Conservation (phyloP, 768 basidiomycete species). For the Russula lepida region DNA sequence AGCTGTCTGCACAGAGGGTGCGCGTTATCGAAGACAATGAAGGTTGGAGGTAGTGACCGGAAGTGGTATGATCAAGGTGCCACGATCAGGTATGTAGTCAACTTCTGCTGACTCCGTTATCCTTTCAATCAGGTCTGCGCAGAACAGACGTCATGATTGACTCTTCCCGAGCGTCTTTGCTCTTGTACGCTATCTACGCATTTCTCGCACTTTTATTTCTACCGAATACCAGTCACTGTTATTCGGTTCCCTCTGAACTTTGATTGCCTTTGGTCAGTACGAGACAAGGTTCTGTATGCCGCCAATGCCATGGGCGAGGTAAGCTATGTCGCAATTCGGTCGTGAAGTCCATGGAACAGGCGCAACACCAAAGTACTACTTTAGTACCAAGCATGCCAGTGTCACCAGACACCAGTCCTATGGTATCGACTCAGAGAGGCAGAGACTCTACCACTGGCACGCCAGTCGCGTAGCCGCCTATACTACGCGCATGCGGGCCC, state of each 20-base stretch:
- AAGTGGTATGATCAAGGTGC: too few relatives aligned
- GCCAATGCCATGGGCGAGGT: too few relatives aligned
- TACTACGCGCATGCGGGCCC: background rate
- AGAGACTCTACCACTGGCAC: background rate
- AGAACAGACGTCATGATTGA: slow-evolving; percentile 49
- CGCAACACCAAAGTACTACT: too few relatives aligned
- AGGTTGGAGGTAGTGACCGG: too few relatives aligned
- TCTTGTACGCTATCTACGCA: background rate
- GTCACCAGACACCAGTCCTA: too few relatives aligned
- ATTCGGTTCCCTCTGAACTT: background rate
- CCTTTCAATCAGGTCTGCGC: slow-evolving; percentile 46
- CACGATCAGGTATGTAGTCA: slow-evolving; percentile 42
- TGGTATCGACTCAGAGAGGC: too few relatives aligned
- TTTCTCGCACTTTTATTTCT: background rate
- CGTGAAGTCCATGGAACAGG: too few relatives aligned
- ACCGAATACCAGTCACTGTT: background rate
- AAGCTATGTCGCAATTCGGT: too few relatives aligned
- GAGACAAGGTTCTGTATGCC: background rate
- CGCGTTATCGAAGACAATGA: too few relatives aligned
- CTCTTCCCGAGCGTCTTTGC: background rate
- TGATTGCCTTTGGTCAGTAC: background rate
- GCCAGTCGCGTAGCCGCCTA: background rate
- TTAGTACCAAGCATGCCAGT: too few relatives aligned
- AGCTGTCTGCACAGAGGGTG: too few relatives aligned
- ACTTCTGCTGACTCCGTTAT: background rate